Conservation (phyloP, 768 basidiomycete genomes). For the Inosperma sp. region DNA sequence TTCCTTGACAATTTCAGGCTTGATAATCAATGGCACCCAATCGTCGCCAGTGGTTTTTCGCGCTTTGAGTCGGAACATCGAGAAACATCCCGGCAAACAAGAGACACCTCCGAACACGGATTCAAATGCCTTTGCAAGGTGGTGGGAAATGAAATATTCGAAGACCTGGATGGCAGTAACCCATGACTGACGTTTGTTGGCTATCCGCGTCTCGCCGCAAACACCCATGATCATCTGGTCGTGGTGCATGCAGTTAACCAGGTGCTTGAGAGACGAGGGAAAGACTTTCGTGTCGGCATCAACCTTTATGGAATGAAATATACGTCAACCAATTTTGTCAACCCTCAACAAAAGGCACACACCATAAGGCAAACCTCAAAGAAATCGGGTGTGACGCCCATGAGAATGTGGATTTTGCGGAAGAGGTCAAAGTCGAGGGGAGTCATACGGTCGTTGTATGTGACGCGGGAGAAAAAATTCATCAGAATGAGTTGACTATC, state of each 20-base stretch:
- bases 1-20: constrained; percentile 95
- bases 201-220: constrained; percentile 97
- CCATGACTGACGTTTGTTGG: constrained; percentile 98
- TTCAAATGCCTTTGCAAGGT: constrained; percentile 97
- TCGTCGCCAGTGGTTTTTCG: constrained; percentile 85
- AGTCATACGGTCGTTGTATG: constrained; percentile 98
- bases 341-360: constrained; percentile 25
- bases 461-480: constrained; percentile 99
- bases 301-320: constrained; percentile 54
- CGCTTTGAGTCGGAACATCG: constrained; percentile 98
- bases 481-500: constrained; percentile 98
- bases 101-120: constrained; percentile 99
- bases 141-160: constrained; percentile 99
- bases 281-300: constrained; percentile 98
- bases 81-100: constrained; percentile 99
- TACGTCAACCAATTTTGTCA: neutral
- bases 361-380: constrained; percentile 99
- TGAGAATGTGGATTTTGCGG: constrained; percentile 90
- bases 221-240: constrained; percentile 99
- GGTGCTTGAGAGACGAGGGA: constrained; percentile 80
- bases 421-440: constrained; percentile 98
- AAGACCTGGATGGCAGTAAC: constrained; percentile 98
- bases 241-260: constrained; percentile 98
- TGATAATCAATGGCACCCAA: constrained; percentile 95
- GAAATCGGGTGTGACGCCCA: constrained; percentile 99